phyloP scores from a whole-genome alignment of 1,284 basidiomycete genomes.

The Cutaneotrichosporon sp. region DNA sequence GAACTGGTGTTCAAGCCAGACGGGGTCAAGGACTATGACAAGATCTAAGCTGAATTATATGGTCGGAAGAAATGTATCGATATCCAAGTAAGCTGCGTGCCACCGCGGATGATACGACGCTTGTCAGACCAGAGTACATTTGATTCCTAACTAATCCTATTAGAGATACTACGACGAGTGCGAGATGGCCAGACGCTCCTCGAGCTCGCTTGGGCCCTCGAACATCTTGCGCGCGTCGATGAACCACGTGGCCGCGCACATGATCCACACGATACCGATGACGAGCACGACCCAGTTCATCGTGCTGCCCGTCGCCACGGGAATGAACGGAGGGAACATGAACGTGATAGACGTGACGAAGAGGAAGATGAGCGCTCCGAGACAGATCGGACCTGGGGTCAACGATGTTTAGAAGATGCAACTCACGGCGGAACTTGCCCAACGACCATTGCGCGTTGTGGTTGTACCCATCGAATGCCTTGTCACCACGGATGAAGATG shows the following conservation, averaged over 20 bases:
- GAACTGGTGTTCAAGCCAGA: constrained; percentile 19
- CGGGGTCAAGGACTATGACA: constrained; percentile 6
- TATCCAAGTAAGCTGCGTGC: background rate
- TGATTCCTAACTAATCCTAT: background rate
- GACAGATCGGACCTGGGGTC: constrained; percentile 38
- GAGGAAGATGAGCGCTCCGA: constrained; percentile 49
- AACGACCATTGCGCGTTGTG: constrained; percentile 18
- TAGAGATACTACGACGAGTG: background rate
- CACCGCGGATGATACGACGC: no score
- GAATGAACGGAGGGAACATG: constrained; percentile 55
- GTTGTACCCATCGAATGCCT: constrained; percentile 18
- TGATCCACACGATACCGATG: constrained; percentile 37
- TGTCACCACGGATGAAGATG: constrained; percentile 29
- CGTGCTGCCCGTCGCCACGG: constrained; percentile 40
- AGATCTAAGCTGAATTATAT: background rate
- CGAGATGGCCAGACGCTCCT: constrained; percentile 1
- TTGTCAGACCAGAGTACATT: no score
- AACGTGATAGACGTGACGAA: constrained; percentile 56
- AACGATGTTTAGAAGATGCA: background rate
- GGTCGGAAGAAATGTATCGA: background rate
- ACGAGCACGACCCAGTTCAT: constrained; percentile 55
- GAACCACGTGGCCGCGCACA: constrained; percentile 48
- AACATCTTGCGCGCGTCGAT: constrained; percentile 48
- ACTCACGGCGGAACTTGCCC: constrained; percentile 7
- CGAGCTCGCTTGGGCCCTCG: constrained; percentile 37